phyloP scores from a whole-genome alignment of 306 rosid species.

The Abrus precatorius region DNA sequence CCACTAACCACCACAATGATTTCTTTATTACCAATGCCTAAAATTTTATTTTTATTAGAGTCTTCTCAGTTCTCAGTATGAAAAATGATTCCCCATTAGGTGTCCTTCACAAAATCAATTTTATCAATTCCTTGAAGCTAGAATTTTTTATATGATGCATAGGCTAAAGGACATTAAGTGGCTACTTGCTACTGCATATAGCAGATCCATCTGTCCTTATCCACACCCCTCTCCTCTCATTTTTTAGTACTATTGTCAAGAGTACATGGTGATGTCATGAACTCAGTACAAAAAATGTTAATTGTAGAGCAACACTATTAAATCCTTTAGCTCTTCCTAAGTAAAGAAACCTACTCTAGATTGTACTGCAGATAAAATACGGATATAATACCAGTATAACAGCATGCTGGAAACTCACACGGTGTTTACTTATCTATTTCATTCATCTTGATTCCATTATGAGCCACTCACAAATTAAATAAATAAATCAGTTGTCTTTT shows the following conservation, averaged over 20 bases:
- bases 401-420: not conserved
- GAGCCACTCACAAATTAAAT: constrained; percentile 15
- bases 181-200: not conserved
- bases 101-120: constrained; percentile 4
- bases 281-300: constrained; percentile 3
- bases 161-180: not conserved
- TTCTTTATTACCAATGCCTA: not conserved
- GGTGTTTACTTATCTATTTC: constrained; percentile 8
- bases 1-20: not conserved
- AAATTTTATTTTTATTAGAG: constrained; percentile 24
- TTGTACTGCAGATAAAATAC: not conserved
- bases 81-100: constrained; percentile 5
- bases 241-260: not conserved
- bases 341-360: constrained; percentile 6
- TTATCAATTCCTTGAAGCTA: constrained; percentile 8
- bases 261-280: not conserved
- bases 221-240: not conserved
- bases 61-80: not conserved
- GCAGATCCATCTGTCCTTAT: not conserved
- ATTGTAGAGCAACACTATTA: not conserved
- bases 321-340: constrained; percentile 6
- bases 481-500: constrained; percentile 2
- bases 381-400: constrained; percentile 3
- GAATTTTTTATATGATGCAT: not conserved
- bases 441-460: not conserved